These are phyloP conservation scores for Wickerhamomyces bisporus DNA, from an alignment of 805 yeast genomes.

Conservation along the genomic window DNA sequence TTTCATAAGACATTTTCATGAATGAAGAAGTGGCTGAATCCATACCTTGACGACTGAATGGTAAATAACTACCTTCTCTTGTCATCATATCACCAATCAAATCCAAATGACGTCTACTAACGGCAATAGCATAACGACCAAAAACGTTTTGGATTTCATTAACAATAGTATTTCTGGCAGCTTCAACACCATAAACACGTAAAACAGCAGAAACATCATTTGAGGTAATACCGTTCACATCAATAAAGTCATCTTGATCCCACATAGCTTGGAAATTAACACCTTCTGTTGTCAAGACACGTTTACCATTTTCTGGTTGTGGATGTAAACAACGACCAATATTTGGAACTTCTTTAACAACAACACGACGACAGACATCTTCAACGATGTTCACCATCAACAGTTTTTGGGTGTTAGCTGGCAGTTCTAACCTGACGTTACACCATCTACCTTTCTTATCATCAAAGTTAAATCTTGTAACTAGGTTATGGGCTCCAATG, in stretches of 20 bases:
- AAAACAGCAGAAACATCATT: conserved; percentile 92
- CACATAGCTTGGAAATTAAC: conserved; percentile 97
- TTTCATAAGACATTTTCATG: conserved; percentile 98
- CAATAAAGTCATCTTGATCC: conserved; percentile 92
- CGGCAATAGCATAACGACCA: conserved; percentile 93
- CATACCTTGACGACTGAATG: conserved; percentile 98
- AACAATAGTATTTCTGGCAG: conserved; percentile 96
- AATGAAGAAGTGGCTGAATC: conserved; percentile 93
- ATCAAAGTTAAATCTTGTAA: conserved; percentile 83
- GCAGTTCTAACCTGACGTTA: conserved; percentile 76
- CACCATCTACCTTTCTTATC: conserved; percentile 90
- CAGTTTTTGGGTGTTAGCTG: conserved; percentile 84
- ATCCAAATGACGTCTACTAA: conserved; percentile 90
- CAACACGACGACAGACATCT: conserved; percentile 81
- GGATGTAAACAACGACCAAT: conserved; percentile 95
- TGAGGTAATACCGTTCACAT: conserved; percentile 83
- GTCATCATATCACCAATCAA: conserved; percentile 99
- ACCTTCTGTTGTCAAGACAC: conserved; percentile 91
- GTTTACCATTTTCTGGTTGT: conserved; percentile 58
- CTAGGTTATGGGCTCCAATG: conserved; percentile 63
- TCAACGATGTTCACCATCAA: conserved; percentile 97
- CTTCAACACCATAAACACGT: conserved; percentile 94
- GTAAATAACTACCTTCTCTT: conserved; percentile 93
- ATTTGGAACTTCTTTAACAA: conserved; percentile 85
- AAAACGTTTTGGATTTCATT: conserved; percentile 94